phyloP scores from a whole-genome alignment of 148 eudicot genomes.

The Limonium bicolor region DNA sequence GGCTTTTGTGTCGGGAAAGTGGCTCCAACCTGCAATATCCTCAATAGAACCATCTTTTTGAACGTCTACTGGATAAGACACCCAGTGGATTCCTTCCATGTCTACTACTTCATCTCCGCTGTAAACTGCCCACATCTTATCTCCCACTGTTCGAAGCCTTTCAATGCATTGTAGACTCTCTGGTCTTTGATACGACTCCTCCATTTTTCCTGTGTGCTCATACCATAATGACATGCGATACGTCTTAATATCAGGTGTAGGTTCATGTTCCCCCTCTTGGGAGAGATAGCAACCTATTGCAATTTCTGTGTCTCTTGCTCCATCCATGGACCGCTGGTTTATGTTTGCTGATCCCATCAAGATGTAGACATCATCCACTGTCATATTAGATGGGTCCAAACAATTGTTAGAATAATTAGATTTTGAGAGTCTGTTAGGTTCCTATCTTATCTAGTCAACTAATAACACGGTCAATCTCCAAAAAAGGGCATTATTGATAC shows the following conservation, averaged over 20 bases:
- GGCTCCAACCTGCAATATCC: constrained; percentile 21
- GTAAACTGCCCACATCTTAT: constrained; percentile 60
- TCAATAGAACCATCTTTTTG: constrained; percentile 34
- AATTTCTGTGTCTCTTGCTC: constrained; percentile 83
- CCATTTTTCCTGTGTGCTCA: constrained; percentile 68
- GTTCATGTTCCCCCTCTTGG: constrained; percentile 9
- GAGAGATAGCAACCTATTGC: constrained; percentile 84
- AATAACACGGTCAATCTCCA: no score
- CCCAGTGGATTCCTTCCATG: constrained; percentile 79
- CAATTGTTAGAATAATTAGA: no score
- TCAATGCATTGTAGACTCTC: constrained; percentile 43
- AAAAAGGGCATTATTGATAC: no score
- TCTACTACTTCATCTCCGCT: constrained; percentile 48
- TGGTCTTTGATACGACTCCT: constrained; percentile 36
- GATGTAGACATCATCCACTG: constrained; percentile 87
- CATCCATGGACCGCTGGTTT: constrained; percentile 95
- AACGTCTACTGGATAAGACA: constrained; percentile 56
- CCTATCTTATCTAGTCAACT: no score
- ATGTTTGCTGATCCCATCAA: constrained; percentile 84
- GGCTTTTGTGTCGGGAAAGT: constrained; percentile 72
- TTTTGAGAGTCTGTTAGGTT: no score
- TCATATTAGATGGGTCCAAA: not conserved
- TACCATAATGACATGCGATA: constrained; percentile 78
- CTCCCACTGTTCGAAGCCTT: constrained; percentile 40
- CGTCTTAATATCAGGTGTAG: constrained; percentile 26